Evolutionary conservation across 495 filamentous ascomycete genomes (phyloP).

Genomic region (Penicillium egyptiacum): DNA sequence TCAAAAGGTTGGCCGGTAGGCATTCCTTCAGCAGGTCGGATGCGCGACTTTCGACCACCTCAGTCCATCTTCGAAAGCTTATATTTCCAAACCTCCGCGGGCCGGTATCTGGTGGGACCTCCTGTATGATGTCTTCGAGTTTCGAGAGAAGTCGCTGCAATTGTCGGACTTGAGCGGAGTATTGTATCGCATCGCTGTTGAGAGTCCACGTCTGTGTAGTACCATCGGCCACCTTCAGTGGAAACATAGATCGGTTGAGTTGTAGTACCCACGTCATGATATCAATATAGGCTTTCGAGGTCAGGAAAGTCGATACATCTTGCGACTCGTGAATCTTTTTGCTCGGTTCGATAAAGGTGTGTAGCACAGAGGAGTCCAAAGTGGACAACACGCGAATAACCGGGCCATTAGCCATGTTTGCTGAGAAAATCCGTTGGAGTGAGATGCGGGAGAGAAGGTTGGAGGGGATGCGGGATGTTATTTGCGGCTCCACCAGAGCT

Average conservation of each 20-base stretch:
- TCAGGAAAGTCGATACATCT: conserved; percentile 75
- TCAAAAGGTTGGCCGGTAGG: conserved; percentile 54
- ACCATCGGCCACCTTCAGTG: conserved; percentile 46
- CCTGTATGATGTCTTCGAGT: conserved; percentile 66
- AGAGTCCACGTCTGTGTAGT: conserved; percentile 56
- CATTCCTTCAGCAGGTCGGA: conserved; percentile 59
- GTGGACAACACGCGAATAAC: conserved; percentile 32
- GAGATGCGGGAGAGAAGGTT: neutral
- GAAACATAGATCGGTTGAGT: conserved; percentile 85
- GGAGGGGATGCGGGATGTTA: conserved; percentile 1
- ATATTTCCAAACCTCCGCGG: conserved; percentile 90
- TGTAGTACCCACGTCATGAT: conserved; percentile 85
- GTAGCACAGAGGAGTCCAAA: conserved; percentile 31
- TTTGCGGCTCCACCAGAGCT: conserved; percentile 10
- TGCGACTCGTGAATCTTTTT: conserved; percentile 81
- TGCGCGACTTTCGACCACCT: conserved; percentile 60
- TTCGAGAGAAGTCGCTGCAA: conserved; percentile 61
- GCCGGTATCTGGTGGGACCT: conserved; percentile 79
- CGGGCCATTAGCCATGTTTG: conserved; percentile 28
- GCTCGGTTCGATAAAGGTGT: conserved; percentile 35
- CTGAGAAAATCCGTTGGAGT: neutral
- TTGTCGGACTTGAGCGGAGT: conserved; percentile 60
- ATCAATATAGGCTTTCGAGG: conserved; percentile 77
- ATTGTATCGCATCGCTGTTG: conserved; percentile 45
- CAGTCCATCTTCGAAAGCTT: conserved; percentile 81